phyloP scores from a whole-genome alignment of 495 filamentous ascomycete genomes.

The Extremus antarcticus region DNA sequence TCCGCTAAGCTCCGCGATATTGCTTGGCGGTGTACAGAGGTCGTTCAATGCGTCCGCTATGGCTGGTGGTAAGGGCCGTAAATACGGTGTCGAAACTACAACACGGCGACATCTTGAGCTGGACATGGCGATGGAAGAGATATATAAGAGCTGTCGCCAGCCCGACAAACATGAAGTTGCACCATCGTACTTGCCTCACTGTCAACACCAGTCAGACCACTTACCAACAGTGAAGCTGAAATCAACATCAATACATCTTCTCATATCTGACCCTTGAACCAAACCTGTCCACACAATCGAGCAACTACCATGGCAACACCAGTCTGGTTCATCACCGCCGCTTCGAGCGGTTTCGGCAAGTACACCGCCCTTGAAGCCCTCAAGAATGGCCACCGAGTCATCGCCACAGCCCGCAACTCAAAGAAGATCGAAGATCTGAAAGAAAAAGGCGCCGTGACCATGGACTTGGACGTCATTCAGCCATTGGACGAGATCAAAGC shows the following conservation, averaged over 20 bases:
- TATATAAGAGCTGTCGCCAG: no score
- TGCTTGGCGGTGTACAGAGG: no score
- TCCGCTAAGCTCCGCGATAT: no score
- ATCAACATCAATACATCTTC: no score
- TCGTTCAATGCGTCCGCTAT: not conserved
- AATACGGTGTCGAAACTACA: not conserved
- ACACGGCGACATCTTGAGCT: no score
- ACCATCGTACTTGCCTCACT: no score
- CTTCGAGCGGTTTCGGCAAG: conserved; percentile 3
- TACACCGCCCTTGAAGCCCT: not conserved
- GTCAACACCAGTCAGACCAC: no score
- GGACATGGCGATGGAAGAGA: no score
- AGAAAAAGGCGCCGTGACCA: not conserved
- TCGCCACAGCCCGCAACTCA: conserved; percentile 1
- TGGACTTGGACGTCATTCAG: not conserved
- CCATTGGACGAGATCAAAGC: not conserved
- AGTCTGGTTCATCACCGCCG: conserved; percentile 4
- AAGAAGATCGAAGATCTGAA: not conserved
- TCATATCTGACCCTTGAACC: no score
- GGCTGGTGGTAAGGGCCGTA: not conserved
- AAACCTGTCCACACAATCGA: no score
- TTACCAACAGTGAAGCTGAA: no score
- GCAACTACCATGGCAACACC: not conserved
- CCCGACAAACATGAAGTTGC: no score
- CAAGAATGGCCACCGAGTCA: not conserved